These are phyloP conservation scores for Tylopilus sp. DNA, from an alignment of 768 basidiomycete species.

Conservation along the genomic window DNA sequence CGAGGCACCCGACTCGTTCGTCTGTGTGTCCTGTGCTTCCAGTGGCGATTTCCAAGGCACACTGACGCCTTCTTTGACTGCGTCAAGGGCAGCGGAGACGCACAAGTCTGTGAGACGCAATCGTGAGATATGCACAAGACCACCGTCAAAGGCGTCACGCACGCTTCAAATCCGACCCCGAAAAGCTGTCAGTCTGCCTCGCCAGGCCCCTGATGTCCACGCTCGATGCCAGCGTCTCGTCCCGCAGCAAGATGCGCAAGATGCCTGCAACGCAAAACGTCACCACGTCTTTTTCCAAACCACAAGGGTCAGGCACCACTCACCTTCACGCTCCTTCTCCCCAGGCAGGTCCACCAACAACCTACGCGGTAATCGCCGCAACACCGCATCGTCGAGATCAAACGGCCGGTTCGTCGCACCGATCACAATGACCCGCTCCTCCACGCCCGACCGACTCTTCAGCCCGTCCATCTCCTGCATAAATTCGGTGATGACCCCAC, in stretches of 20 bases:
- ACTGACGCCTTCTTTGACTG: slow-evolving; percentile 79
- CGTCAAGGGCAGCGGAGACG: slow-evolving; percentile 87
- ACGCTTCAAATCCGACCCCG: slow-evolving; percentile 96
- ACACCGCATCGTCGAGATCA: slow-evolving; percentile 87
- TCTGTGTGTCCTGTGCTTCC: slow-evolving; percentile 1
- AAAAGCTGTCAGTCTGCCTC: slow-evolving; percentile 78
- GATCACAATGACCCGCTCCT: slow-evolving; percentile 84
- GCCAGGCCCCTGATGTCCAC: slow-evolving; percentile 60
- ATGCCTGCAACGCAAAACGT: slow-evolving; percentile 57
- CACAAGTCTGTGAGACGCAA: slow-evolving; percentile 65
- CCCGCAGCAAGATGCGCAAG: slow-evolving; percentile 79
- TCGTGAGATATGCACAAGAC: neutral
- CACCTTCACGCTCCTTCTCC: slow-evolving; percentile 80
- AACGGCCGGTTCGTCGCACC: slow-evolving; percentile 94
- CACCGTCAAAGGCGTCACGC: slow-evolving; percentile 27
- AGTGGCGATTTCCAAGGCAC: slow-evolving; percentile 64
- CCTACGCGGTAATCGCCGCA: slow-evolving; percentile 83
- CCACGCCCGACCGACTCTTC: slow-evolving; percentile 50
- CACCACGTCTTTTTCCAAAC: slow-evolving; percentile 1
- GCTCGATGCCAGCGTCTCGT: slow-evolving; percentile 67
- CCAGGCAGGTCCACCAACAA: slow-evolving; percentile 88
- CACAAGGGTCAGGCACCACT: slow-evolving; percentile 15
- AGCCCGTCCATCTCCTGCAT: slow-evolving; percentile 98
- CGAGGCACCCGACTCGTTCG: slow-evolving; percentile 3
- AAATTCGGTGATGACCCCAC: slow-evolving; percentile 87